phyloP scores from a whole-genome alignment of 371 early-diverging fungal species.

The Capillidium heterosporum region DNA sequence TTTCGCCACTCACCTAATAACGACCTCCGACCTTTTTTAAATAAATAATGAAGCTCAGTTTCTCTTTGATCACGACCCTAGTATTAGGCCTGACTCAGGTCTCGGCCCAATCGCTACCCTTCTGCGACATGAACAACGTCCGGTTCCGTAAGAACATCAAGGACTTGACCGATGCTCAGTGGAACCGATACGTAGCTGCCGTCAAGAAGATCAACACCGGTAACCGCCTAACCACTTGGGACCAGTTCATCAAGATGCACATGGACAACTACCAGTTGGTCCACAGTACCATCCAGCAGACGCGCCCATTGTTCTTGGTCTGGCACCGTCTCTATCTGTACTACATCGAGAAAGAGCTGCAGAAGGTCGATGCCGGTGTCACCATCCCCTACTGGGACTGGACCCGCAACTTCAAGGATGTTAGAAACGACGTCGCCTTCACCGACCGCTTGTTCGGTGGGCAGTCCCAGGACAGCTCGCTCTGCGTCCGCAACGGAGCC shows the following conservation, averaged over 20 bases:
- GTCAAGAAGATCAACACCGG: constrained; percentile 5
- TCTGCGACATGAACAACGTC: background rate
- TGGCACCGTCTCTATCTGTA: constrained; percentile 20
- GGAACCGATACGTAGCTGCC: background rate
- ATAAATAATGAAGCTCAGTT: no score
- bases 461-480: constrained; percentile 3
- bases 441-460: constrained; percentile 8
- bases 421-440: constrained; percentile 7
- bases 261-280: background rate
- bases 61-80: no score
- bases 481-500: constrained; percentile 10
- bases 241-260: constrained; percentile 2
- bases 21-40: no score
- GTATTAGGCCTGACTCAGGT: no score
- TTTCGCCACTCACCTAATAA: no score
- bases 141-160: background rate
- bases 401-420: constrained; percentile 10
- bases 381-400: constrained; percentile 39
- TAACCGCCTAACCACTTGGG: background rate
- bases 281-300: background rate
- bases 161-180: background rate
- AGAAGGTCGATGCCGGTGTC: constrained; percentile 16
- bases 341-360: constrained; percentile 14
- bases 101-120: background rate
- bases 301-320: constrained; percentile 13